Conservation (phyloP, 1,284 basidiomycete genomes). For the Apiotrichum laibachii region DNA sequence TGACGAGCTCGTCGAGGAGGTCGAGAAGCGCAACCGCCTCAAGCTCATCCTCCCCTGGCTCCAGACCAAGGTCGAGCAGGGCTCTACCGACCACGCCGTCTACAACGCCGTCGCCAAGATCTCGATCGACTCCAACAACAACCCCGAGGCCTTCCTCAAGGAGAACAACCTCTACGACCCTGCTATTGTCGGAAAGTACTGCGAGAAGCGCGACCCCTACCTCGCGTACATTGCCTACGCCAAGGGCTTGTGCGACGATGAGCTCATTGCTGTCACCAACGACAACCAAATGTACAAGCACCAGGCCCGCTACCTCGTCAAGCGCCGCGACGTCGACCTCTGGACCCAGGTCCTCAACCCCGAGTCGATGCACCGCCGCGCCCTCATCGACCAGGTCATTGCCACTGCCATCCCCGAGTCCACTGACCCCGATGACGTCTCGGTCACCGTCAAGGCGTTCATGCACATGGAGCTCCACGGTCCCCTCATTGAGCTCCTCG, state of each 20-base stretch:
- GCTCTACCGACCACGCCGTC: constrained; percentile 85
- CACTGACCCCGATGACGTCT: constrained; percentile 98
- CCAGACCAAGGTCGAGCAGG: constrained; percentile 85
- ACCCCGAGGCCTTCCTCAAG: constrained; percentile 95
- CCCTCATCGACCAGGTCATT: constrained; percentile 92
- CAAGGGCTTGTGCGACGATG: constrained; percentile 98
- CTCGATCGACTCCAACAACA: constrained; percentile 97
- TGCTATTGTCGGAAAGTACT: constrained; percentile 96
- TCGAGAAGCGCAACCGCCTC: constrained; percentile 91
- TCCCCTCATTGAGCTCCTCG: constrained; percentile 93
- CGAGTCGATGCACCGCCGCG: constrained; percentile 89
- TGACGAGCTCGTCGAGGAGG: constrained; percentile 95
- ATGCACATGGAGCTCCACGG: constrained; percentile 94
- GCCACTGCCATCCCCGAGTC: constrained; percentile 95
- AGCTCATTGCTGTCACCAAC: constrained; percentile 95
- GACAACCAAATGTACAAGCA: constrained; percentile 99
- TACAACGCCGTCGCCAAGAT: constrained; percentile 99
- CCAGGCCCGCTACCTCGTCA: constrained; percentile 96
- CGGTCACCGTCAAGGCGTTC: constrained; percentile 98
- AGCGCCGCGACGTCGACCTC: constrained; percentile 89
- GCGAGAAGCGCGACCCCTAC: constrained; percentile 97
- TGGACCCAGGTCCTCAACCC: constrained; percentile 92
- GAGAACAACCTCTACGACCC: constrained; percentile 97
- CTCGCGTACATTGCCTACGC: constrained; percentile 99
- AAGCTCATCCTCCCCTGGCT: constrained; percentile 98